Evolutionary conservation across 139 green algal species (phyloP), one percentile per base, ranked within the genome.

Genomic region (Tetraselmis chui): DNA sequence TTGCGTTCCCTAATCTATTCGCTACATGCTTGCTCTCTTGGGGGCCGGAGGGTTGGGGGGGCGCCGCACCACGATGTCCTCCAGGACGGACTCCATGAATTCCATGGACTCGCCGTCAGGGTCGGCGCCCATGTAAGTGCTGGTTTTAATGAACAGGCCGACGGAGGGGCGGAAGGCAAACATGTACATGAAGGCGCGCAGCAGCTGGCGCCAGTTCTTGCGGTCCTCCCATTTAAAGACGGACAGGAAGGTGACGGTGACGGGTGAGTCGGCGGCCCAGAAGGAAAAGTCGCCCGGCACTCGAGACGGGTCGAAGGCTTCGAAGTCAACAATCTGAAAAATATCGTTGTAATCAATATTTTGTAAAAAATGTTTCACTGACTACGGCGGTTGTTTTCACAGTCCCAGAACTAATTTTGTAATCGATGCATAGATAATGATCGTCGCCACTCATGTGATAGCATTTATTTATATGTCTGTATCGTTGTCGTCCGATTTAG

Each of bases 181-280:
- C 1, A 59, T 45, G 18, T 84, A 28, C 25, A n/a, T 59, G 67
- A 79, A 84, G 26, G 75, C 81, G 30, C 58, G 59, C 24, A 84
- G 78, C 59, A 84, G 28, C 18, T 31, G 27, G 29, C 59, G 67
- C 81, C 81, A 84, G 32, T 84, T 84, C 74, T 84, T 84, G 28
- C 81, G 45, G 28, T 84, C 75, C 76, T 84, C 81, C 59, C 78
- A 84, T 58, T 84, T 84, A 58, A 84, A 84, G 5, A 79, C 78
- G 5, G 59, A 80, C 2, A 84, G 32, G 29, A 84, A 5, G 45
- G 45, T 67, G 45, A 18, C 18, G 45, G 11, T 5, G 11, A 67
- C 45, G 45, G 45, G 45, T 18, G 45, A 67, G 45, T 67, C 45
- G 45, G 45, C 45, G 45, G 11, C 45, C 45, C 45, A 67, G 45